Base-by-base conservation (phyloP, 345 rosid genomes). In the Isatis tinctoria region DNA sequence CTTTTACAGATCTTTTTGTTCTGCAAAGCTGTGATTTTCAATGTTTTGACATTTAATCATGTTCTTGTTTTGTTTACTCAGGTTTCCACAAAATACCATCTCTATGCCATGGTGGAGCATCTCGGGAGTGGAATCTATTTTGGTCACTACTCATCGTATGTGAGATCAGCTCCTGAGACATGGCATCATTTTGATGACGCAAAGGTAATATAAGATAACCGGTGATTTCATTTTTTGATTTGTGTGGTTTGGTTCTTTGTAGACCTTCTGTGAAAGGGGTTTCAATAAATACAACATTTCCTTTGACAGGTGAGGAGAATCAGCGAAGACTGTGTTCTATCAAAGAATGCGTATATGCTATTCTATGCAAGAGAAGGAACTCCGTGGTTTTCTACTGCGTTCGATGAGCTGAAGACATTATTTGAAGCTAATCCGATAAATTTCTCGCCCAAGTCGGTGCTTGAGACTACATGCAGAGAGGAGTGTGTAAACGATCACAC, bases 61-160 rank as follows among this genome's bases (percentile, higher is more conserved):
- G 35, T 40, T 27, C n/a, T 66, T 40, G 0, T 47, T 76, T 32
- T 58, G 68, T 52, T 16, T 74, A 36, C 72, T 48, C 60, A 90
- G 98, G 85, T 74, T 53, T 83, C 75, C 8, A 71, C 83, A 65
- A 92, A 82, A 65, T 90, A 92, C 76, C 71, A 81, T 14, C 85
- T 92, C 3, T 88, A 88, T 65, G 98, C 88, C 3, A 51, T 90
- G 79, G 95, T 92, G 70, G 98, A 87, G 81, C 98, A 92, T 76
- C 56, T 71, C 16, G 98, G 98, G 24, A 43, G 20, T 16, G 69
- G 74, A 12, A 82, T 87, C 27, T 84, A 83, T 54, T 86, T 74
- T 70, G 98, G 98, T 57, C 98, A 90, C 72, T 92, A 92, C 86
- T 77, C 87, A 47, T 80, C 86, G 58, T 90, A 85, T 64, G 77